phyloP scores from a whole-genome alignment of 176 grass and related monocot genomes.

The Eleusine indica region DNA sequence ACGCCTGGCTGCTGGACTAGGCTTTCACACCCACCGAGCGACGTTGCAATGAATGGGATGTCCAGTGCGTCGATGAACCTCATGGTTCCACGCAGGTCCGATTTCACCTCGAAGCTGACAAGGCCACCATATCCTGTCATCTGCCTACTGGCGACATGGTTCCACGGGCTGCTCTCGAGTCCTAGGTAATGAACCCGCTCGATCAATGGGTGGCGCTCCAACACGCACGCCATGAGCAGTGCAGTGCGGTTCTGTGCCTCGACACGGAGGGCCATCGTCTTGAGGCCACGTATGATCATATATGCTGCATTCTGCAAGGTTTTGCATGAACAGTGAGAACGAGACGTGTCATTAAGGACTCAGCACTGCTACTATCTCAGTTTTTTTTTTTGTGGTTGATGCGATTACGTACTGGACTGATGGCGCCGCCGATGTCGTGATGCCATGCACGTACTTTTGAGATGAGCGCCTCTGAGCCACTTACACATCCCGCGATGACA shows the following conservation, averaged over 20 bases:
- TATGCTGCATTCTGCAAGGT: constrained; percentile 55
- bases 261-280: constrained; percentile 59
- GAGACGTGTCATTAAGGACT: too few species aligned
- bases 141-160: constrained; percentile 24
- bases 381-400: too few species aligned
- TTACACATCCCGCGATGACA: constrained; percentile 79
- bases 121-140: constrained; percentile 55
- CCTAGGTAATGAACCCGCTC: constrained; percentile 59
- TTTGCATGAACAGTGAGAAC: too few species aligned
- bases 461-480: constrained; percentile 56
- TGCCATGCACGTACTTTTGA: constrained; percentile 65
- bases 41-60: constrained; percentile 59
- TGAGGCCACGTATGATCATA: constrained; percentile 63
- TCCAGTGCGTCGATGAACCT: constrained; percentile 59
- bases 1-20: constrained; percentile 63
- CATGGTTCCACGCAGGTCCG: constrained; percentile 40
- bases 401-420: constrained; percentile 65
- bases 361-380: too few species aligned
- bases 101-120: constrained; percentile 55
- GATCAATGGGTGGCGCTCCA: constrained; percentile 56
- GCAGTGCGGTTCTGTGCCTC: constrained; percentile 52
- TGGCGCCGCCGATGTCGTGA: constrained; percentile 73
- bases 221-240: constrained; percentile 52
- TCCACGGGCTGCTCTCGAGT: constrained; percentile 54
- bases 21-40: constrained; percentile 64